Evolutionary conservation across 345 rosid species (phyloP).

Genomic region (Citrus glauca): DNA sequence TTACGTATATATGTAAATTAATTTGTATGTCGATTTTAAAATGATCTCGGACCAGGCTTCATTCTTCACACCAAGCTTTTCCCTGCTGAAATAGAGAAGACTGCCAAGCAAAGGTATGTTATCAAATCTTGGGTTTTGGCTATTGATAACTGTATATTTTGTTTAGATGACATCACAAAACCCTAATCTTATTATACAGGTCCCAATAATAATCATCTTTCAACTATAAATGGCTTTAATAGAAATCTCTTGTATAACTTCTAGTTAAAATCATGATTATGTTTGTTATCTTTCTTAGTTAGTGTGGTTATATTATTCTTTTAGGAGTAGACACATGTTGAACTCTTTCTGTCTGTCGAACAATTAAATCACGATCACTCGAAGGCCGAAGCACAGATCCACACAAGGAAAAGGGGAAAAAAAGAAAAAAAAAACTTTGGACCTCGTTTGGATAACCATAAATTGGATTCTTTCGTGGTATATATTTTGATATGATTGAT

Average conservation of each 20-base stretch:
- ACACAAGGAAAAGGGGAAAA: no score
- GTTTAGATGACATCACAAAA: not conserved
- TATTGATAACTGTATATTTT: not conserved
- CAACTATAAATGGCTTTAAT: not conserved
- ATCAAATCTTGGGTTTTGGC: not conserved
- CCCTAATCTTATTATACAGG: not conserved
- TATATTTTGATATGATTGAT: no score
- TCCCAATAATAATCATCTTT: not conserved
- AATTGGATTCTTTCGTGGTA: not conserved
- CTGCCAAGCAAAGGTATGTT: slow-evolving; percentile 7
- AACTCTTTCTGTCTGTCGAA: not conserved
- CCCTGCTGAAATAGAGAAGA: slow-evolving; percentile 6
- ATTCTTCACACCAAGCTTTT: slow-evolving; percentile 63
- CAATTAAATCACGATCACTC: not conserved
- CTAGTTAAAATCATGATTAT: not conserved
- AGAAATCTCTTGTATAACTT: not conserved
- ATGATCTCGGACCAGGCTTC: slow-evolving; percentile 91
- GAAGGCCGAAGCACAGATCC: not conserved
- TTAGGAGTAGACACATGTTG: not conserved
- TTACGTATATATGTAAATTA: not conserved
- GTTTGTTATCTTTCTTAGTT: not conserved
- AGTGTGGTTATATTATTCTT: not conserved
- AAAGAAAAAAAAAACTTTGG: not conserved
- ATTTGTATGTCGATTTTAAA: not conserved
- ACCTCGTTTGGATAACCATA: not conserved